These are phyloP conservation scores for Nothopassalora personata DNA, from an alignment of 2,329 filamentous ascomycete species.

Conservation along the genomic window DNA sequence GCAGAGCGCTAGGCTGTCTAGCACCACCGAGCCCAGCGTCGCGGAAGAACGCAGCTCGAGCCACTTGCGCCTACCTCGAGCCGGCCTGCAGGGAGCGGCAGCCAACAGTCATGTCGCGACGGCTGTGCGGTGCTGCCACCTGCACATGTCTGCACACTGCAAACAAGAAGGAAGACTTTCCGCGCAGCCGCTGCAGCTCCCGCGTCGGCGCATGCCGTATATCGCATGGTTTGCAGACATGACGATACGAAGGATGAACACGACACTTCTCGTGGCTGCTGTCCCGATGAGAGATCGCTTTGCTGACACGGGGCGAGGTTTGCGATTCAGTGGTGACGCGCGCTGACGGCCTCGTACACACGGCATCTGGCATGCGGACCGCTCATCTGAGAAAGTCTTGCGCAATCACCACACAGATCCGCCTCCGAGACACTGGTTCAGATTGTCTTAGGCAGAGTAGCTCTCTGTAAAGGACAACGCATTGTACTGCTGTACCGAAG, in stretches of 20 bases:
- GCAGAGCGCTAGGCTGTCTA: neutral
- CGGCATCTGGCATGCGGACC: neutral
- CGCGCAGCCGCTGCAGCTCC: neutral
- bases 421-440: neutral
- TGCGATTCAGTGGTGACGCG: neutral
- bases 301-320: neutral
- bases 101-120: neutral
- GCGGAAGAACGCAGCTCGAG: conserved; percentile 4
- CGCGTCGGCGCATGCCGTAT: neutral
- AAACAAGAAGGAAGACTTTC: neutral
- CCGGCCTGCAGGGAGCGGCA: neutral
- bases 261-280: neutral
- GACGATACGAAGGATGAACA: neutral
- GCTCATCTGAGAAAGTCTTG: neutral
- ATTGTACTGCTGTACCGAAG: neutral
- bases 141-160: neutral
- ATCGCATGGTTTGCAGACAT: neutral
- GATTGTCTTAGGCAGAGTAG: neutral
- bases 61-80: neutral
- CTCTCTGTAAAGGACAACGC: neutral
- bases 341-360: neutral
- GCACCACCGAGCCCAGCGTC: neutral
- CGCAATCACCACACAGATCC: neutral
- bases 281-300: conserved; percentile 1
- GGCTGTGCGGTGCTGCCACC: neutral